Conservation (phyloP, 2,329 filamentous ascomycete genomes). For the Pyrenophora graminea region DNA sequence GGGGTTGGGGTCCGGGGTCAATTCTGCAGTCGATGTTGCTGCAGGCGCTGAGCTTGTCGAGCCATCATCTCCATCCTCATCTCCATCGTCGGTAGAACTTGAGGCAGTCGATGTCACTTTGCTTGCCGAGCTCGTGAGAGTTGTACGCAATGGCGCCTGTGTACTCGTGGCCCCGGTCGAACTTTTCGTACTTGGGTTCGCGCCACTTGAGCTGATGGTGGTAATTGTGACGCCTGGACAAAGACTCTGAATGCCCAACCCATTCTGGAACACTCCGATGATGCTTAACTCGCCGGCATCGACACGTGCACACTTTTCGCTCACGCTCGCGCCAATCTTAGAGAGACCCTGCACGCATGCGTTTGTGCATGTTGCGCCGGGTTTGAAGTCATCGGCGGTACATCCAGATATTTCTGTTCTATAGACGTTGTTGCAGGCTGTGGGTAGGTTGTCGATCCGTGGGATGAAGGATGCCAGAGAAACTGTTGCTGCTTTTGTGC, state of each 20-base stretch:
- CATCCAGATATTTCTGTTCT: slow-evolving; percentile 48
- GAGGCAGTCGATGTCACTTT: slow-evolving; percentile 11
- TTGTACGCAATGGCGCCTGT: background rate
- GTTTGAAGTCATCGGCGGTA: slow-evolving; percentile 45
- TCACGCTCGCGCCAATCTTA: slow-evolving; percentile 41
- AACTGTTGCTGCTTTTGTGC: slow-evolving; percentile 38
- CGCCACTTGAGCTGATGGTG: slow-evolving; percentile 16
- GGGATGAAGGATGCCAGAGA: slow-evolving; percentile 53
- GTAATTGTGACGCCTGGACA: slow-evolving; percentile 44
- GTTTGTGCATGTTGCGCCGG: slow-evolving; percentile 37
- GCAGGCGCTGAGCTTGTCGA: slow-evolving; percentile 7
- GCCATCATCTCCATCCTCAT: slow-evolving; percentile 8
- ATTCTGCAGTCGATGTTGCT: slow-evolving; percentile 13
- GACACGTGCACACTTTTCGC: slow-evolving; percentile 39
- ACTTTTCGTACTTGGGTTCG: slow-evolving; percentile 6
- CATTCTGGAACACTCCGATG: slow-evolving; percentile 49
- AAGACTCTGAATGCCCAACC: slow-evolving; percentile 45
- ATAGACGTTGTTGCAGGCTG: slow-evolving; percentile 49
- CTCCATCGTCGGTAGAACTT: background rate
- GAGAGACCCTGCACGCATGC: slow-evolving; percentile 49
- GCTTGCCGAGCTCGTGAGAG: slow-evolving; percentile 1
- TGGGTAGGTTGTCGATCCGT: slow-evolving; percentile 46
- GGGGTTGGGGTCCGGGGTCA: slow-evolving; percentile 22
- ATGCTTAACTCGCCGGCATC: slow-evolving; percentile 47
- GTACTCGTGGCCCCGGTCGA: slow-evolving; percentile 19